These are phyloP conservation scores for Leptomonas seymouri DNA, from an alignment of 208 protist genomes.

Conservation along the genomic window DNA sequence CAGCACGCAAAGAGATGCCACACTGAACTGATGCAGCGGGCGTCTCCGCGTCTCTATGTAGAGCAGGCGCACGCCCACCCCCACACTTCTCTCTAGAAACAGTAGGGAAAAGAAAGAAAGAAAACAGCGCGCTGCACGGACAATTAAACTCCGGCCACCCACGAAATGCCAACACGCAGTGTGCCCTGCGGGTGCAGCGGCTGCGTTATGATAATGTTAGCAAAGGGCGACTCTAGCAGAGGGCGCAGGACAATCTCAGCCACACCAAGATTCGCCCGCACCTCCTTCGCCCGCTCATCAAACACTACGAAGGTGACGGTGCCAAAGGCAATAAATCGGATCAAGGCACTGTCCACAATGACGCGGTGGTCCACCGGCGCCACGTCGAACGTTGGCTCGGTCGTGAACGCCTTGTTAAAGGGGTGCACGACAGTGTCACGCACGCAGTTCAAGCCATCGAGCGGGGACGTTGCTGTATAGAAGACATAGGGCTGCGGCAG, in stretches of 20 bases:
- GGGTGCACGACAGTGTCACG: slow-evolving; percentile 79
- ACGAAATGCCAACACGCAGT: slow-evolving; percentile 74
- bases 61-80: too few relatives aligned
- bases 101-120: too few relatives aligned
- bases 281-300: slow-evolving; percentile 67
- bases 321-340: slow-evolving; percentile 67
- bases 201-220: slow-evolving; percentile 56
- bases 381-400: slow-evolving; percentile 68
- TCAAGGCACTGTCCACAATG: slow-evolving; percentile 62
- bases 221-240: slow-evolving; percentile 64
- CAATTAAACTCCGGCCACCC: slow-evolving; percentile 46
- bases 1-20: too few relatives aligned
- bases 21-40: too few relatives aligned
- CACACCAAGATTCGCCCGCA: slow-evolving; percentile 68
- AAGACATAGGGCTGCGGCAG: slow-evolving; percentile 85
- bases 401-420: slow-evolving; percentile 41
- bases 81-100: too few relatives aligned
- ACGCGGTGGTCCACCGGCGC: slow-evolving; percentile 77
- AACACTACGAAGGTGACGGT: slow-evolving; percentile 83
- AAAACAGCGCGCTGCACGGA: too few relatives aligned
- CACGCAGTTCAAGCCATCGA: slow-evolving; percentile 46
- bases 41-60: too few relatives aligned
- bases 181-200: slow-evolving; percentile 73
- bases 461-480: slow-evolving; percentile 64
- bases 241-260: slow-evolving; percentile 72